A percentile compares a stretch with the other conserved stretches of the same genome.
These are phyloP conservation scores for Cercophora sp. DNA, from an alignment of 495 filamentous ascomycete species.

Conservation along the genomic window DNA sequence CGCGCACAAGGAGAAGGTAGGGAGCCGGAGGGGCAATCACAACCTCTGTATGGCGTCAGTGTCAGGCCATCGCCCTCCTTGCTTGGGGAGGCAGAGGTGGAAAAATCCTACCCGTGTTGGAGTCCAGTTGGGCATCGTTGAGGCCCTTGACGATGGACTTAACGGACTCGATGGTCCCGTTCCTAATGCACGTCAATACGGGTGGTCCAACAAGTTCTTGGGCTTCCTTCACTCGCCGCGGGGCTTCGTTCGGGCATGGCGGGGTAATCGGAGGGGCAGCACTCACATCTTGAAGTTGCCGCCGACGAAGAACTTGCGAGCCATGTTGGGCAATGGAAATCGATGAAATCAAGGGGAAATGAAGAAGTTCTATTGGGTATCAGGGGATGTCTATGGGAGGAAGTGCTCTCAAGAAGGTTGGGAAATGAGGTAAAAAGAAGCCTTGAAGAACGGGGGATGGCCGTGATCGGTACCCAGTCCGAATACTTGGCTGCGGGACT, in stretches of 20 bases:
- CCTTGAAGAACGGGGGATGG: not conserved
- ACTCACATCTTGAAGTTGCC: constrained; percentile 98
- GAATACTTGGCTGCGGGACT: constrained; percentile 15
- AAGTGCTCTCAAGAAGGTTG: not conserved
- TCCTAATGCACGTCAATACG: constrained; percentile 52
- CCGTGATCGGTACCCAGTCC: constrained; percentile 1
- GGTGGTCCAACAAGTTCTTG: constrained; percentile 19
- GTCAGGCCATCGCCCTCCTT: not conserved
- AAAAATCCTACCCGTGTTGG: constrained; percentile 63
- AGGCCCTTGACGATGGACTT: constrained; percentile 82
- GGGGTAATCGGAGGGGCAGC: constrained; percentile 18
- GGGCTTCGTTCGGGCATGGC: constrained; percentile 32
- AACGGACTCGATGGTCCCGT: constrained; percentile 82
- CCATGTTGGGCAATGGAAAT: constrained; percentile 54
- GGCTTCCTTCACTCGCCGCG: constrained; percentile 18
- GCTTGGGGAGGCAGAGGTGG: not conserved
- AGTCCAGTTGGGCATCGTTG: constrained; percentile 70
- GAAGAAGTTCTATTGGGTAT: not conserved
- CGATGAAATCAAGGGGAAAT: not conserved
- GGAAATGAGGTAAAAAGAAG: constrained; percentile 10
- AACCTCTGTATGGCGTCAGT: constrained; percentile 60
- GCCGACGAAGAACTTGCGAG: constrained; percentile 98
- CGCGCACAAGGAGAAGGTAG: constrained; percentile 81
- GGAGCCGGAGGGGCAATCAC: constrained; percentile 87
- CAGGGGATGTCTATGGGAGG: not conserved